Base-by-base conservation (phyloP, 805 yeast genomes). In the Candida silvicultrix region DNA sequence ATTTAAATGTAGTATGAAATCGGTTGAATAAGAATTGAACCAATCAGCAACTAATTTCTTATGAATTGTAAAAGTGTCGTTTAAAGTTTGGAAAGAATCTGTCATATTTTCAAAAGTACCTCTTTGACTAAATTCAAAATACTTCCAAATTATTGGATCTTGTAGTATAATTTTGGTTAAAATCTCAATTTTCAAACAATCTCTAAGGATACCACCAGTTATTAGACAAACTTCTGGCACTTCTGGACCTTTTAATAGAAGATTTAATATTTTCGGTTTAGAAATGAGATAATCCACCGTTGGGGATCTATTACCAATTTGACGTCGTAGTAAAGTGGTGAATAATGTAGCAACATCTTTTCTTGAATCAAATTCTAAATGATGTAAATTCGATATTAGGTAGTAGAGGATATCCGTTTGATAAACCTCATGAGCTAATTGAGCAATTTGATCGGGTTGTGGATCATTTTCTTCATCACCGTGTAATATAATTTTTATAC, bases 41-140 rank as follows among this genome's bases (percentile, higher is more conserved):
- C 92, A 92, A 45, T 80, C 88, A 5, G 85, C 69, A 0, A 85
- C 88, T 23, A 83, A 62, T 51, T 75, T 76, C 51, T 83, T 82
- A 67, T 89, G 95, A 4, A 69, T 58, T 0, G 89, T 80, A 41
- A 94, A 69, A 34, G 86, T 67, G 49, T 83, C 92, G 54, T 71
- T 77, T 56, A 85, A 67, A 1, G 96, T 87, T 45, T 83, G 80
- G 64, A 92, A 86, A 1, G 96, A 80, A 60, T 89, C 97, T 0
- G 97, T 87, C 47, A 96, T 89, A 20, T 86, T 79, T 66, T 94
- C 98, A 68, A 94, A 94, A 25, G 85, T 80, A 5, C 83, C 83
- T 35, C 76, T 71, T 54, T 81, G 83, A 36, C 87, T 86, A 62
- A 85, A 88, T 40, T 77, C 79, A 65, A 94, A 92, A 56, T 81